Evolutionary conservation across 352 stramenopile genomes (phyloP).

Genomic region (Phytophthora cryptogea): DNA sequence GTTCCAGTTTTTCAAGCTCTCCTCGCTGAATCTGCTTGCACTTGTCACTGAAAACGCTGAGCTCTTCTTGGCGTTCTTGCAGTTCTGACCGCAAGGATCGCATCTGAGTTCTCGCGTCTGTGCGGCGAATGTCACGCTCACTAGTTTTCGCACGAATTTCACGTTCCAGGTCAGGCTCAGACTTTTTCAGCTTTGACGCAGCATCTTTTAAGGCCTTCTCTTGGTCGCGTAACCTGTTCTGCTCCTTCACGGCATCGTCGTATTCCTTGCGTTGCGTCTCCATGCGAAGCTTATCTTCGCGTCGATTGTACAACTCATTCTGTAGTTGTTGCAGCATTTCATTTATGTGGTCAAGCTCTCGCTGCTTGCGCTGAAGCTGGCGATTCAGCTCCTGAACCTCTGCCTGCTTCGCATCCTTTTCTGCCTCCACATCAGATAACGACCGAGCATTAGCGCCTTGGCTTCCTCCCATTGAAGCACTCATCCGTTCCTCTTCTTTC

Average conservation of each 20-base stretch:
- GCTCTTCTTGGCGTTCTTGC: slow-evolving; percentile 46
- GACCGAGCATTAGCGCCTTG: slow-evolving; percentile 41
- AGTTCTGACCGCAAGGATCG: slow-evolving; percentile 41
- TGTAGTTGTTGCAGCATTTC: slow-evolving; percentile 60
- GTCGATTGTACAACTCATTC: slow-evolving; percentile 64
- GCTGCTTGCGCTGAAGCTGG: slow-evolving; percentile 62
- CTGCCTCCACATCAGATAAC: slow-evolving; percentile 45
- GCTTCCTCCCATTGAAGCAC: slow-evolving; percentile 25
- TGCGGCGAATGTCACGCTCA: slow-evolving; percentile 45
- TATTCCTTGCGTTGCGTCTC: slow-evolving; percentile 61
- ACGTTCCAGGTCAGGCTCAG: slow-evolving; percentile 46
- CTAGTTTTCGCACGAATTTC: slow-evolving; percentile 48
- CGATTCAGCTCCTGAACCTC: slow-evolving; percentile 53
- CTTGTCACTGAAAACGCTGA: slow-evolving; percentile 49
- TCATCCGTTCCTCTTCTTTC: slow-evolving; percentile 46
- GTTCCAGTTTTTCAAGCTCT: slow-evolving; percentile 45
- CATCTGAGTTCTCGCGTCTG: slow-evolving; percentile 32
- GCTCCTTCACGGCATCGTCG: slow-evolving; percentile 53
- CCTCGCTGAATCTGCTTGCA: slow-evolving; percentile 44
- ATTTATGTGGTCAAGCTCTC: slow-evolving; percentile 48
- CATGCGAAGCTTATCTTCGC: slow-evolving; percentile 56
- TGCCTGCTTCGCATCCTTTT: slow-evolving; percentile 54
- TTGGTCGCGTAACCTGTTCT: slow-evolving; percentile 53
- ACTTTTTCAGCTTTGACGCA: slow-evolving; percentile 37
- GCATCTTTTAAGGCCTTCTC: slow-evolving; percentile 65